Evolutionary conservation across 1,139 yeast genomes (phyloP).

Genomic region (Pichia sp.): DNA sequence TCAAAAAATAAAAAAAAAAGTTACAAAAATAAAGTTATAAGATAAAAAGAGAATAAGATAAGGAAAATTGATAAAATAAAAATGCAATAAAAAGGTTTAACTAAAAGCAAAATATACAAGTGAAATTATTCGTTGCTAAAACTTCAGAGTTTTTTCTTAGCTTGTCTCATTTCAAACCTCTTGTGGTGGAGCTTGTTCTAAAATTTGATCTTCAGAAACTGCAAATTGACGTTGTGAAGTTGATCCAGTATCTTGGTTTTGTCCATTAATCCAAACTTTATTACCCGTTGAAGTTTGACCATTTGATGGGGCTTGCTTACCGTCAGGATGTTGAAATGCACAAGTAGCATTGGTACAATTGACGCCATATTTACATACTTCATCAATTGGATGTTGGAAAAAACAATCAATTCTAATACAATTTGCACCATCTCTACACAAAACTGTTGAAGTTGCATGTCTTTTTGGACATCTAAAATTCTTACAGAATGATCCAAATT

Average conservation of each 20-base stretch:
- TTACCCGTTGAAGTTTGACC: constrained; percentile 28
- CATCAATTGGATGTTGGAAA: constrained; percentile 73
- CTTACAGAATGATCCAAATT: constrained; percentile 68
- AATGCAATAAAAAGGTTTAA: not conserved
- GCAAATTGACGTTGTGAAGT: constrained; percentile 66
- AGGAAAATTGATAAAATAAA: not conserved
- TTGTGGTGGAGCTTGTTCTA: constrained; percentile 62
- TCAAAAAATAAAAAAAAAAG: too few relatives aligned
- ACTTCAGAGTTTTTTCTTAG: too few relatives aligned
- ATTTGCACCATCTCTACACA: constrained; percentile 74
- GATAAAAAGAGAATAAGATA: too few relatives aligned
- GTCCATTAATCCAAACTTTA: constrained; percentile 39
- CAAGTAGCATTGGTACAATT: constrained; percentile 68
- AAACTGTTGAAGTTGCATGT: constrained; percentile 66
- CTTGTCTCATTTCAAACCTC: constrained; percentile 21
- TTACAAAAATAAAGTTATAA: too few relatives aligned
- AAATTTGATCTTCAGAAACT: constrained; percentile 66
- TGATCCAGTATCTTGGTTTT: constrained; percentile 18
- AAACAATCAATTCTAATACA: constrained; percentile 78
- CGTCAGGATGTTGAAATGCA: constrained; percentile 73
- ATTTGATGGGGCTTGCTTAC: constrained; percentile 35
- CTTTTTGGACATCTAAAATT: constrained; percentile 74
- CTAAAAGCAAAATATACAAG: too few relatives aligned
- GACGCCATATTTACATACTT: constrained; percentile 72
- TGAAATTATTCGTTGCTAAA: too few relatives aligned